phyloP scores from a whole-genome alignment of 805 yeast species.

The fission yeast (Schizosaccharomyces pombe) region DNA sequence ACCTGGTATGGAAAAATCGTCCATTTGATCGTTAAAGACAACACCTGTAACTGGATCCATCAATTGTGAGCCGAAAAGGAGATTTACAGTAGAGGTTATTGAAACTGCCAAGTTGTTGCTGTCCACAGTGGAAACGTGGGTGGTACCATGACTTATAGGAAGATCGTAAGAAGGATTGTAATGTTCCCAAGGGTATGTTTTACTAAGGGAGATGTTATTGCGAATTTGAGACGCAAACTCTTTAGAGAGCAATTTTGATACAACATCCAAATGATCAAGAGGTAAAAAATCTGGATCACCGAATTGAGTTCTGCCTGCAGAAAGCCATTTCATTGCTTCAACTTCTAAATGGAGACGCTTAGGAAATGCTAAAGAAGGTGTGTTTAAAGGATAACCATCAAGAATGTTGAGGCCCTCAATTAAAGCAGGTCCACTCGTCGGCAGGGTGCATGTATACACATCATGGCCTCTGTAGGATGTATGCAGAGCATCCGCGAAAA shows the following conservation, averaged over 20 bases:
- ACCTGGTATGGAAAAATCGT: slow-evolving; percentile 63
- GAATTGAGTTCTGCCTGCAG: slow-evolving; percentile 55
- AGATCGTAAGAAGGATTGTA: slow-evolving; percentile 61
- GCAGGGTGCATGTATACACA: slow-evolving; percentile 40
- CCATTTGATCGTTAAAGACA: slow-evolving; percentile 76
- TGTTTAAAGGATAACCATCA: slow-evolving; percentile 20
- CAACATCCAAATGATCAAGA: slow-evolving; percentile 16
- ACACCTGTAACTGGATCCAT: slow-evolving; percentile 67
- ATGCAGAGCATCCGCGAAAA: slow-evolving; percentile 21
- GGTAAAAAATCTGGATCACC: slow-evolving; percentile 34
- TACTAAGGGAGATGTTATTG: slow-evolving; percentile 27
- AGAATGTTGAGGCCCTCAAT: slow-evolving; percentile 49
- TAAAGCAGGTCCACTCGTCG: slow-evolving; percentile 67
- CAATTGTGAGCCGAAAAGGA: slow-evolving; percentile 60
- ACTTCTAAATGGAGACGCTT: slow-evolving; percentile 17
- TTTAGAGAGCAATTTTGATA: slow-evolving; percentile 23
- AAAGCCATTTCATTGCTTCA: slow-evolving; percentile 88
- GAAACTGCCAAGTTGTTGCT: slow-evolving; percentile 51
- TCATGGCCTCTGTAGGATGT: slow-evolving; percentile 22
- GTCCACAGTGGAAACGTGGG: slow-evolving; percentile 69
- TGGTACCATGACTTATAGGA: slow-evolving; percentile 71
- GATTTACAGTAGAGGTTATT: slow-evolving; percentile 71
- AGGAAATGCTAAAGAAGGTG: slow-evolving; percentile 12
- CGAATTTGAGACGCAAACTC: slow-evolving; percentile 37
- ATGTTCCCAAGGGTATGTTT: slow-evolving; percentile 43